A percentile compares a stretch with the other conserved stretches of the same genome.
phyloP scores from a whole-genome alignment of 2,329 filamentous ascomycete species.

The Fusarium veterinarium region DNA sequence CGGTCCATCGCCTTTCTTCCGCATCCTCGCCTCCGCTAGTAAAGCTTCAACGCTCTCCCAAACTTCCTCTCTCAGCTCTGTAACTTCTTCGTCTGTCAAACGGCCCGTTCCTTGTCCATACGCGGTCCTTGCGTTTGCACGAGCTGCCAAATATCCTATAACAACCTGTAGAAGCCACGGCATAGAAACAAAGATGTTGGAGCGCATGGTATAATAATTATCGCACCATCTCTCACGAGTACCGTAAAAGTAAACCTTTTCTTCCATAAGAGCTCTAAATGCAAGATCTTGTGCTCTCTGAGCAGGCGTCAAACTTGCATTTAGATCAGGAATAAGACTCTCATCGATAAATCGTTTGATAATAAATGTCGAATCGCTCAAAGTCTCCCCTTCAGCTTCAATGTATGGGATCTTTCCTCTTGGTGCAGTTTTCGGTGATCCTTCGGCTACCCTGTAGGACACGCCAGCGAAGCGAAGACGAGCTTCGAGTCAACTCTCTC shows the following conservation, averaged over 20 bases:
- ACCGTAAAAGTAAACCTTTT: conserved; percentile 70
- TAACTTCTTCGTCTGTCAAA: conserved; percentile 62
- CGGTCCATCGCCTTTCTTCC: conserved; percentile 44
- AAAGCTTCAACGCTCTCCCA: conserved; percentile 64
- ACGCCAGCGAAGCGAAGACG: conserved; percentile 66
- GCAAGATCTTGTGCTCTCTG: conserved; percentile 62
- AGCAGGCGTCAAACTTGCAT: conserved; percentile 51
- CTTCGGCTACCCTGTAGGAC: conserved; percentile 58
- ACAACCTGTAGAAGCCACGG: conserved; percentile 64
- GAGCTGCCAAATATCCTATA: conserved; percentile 62
- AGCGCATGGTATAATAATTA: conserved; percentile 70
- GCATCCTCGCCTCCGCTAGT: conserved; percentile 52
- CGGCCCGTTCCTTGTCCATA: conserved; percentile 67
- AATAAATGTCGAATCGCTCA: conserved; percentile 69
- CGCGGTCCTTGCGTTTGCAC: conserved; percentile 56
- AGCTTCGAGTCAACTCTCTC: no score
- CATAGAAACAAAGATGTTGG: conserved; percentile 58
- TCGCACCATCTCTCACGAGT: conserved; percentile 66
- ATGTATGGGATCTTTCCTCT: conserved; percentile 72
- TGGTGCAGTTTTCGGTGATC: conserved; percentile 60
- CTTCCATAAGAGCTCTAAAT: conserved; percentile 66
- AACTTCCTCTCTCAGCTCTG: conserved; percentile 58
- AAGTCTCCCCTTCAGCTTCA: conserved; percentile 44
- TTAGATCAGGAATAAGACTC: conserved; percentile 61
- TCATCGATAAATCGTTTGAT: conserved; percentile 54